Percentiles rank a stretch among this genome's conserved stretches.
These are phyloP conservation scores for Eimeria necatrix DNA, from an alignment of 169 alveolate species.

Conservation along the genomic window DNA sequence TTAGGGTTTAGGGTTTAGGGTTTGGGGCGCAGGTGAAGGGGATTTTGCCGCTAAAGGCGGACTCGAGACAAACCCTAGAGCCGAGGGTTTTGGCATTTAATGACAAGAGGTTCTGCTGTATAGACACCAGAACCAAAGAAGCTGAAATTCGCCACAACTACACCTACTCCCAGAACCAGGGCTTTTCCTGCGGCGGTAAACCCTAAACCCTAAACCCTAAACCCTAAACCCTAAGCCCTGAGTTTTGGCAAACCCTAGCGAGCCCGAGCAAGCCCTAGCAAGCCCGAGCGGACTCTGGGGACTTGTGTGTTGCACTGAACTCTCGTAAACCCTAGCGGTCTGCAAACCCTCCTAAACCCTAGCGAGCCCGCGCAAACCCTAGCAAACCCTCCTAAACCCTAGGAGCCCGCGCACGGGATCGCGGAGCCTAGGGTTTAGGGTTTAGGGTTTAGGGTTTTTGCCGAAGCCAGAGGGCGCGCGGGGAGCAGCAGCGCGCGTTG, in stretches of 20 bases:
- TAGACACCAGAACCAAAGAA: slow-evolving; percentile 85
- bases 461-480: no score
- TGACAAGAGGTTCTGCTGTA: slow-evolving; percentile 83
- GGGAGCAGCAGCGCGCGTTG: no score
- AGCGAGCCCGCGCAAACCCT: background rate
- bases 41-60: slow-evolving; percentile 82
- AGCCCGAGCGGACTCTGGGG: background rate
- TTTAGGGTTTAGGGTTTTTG: no score
- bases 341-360: background rate
- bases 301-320: background rate
- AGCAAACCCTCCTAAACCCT: background rate
- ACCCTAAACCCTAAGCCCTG: slow-evolving; percentile 24
- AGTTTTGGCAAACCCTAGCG: background rate
- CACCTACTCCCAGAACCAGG: slow-evolving; percentile 82
- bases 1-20: background rate
- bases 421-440: no score
- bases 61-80: slow-evolving; percentile 73
- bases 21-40: slow-evolving; percentile 75
- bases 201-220: slow-evolving; percentile 11
- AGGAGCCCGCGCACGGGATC: background rate
- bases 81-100: slow-evolving; percentile 81
- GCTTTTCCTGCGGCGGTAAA: slow-evolving; percentile 81
- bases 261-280: background rate
- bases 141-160: slow-evolving; percentile 32
- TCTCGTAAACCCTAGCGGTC: background rate